These are phyloP conservation scores for Candida suzukii DNA, from an alignment of 805 yeast species.

Conservation along the genomic window DNA sequence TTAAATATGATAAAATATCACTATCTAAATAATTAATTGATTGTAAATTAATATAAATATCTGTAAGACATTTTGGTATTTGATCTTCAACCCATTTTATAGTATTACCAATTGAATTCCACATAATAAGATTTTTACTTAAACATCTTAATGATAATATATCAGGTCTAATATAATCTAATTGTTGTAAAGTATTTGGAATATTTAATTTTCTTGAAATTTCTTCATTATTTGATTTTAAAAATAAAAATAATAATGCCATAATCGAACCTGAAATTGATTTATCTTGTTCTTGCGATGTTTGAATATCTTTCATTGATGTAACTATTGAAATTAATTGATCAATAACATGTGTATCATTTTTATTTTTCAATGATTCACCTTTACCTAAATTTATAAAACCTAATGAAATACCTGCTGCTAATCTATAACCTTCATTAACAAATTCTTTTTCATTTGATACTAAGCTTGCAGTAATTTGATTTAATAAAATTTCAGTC, in stretches of 20 bases:
- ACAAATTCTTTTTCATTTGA: conserved; percentile 51
- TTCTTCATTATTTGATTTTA: conserved; percentile 53
- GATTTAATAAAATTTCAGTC: conserved; percentile 72
- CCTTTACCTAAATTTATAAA: conserved; percentile 77
- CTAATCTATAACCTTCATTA: conserved; percentile 75
- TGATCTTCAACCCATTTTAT: conserved; percentile 50
- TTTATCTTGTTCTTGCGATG: conserved; percentile 50
- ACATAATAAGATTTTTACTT: conserved; percentile 59
- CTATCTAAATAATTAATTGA: conserved; percentile 36
- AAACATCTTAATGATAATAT: conserved; percentile 57
- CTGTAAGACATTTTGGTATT: conserved; percentile 41
- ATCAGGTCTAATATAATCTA: conserved; percentile 78
- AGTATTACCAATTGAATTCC: conserved; percentile 53
- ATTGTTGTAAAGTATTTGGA: conserved; percentile 51
- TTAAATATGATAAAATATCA: conserved; percentile 55
- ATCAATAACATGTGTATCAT: conserved; percentile 61
- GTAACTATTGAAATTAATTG: conserved; percentile 50
- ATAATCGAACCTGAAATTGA: conserved; percentile 69
- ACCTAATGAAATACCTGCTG: conserved; percentile 88
- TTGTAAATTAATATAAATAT: conserved; percentile 21
- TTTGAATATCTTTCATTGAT: conserved; percentile 56
- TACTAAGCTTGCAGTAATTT: conserved; percentile 47
- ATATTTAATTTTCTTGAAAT: conserved; percentile 57
- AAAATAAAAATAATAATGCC: conserved; percentile 67
- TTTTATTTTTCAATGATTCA: conserved; percentile 37